These are phyloP conservation scores for Schizosaccharomyces japonicus DNA, from an alignment of 805 yeast species.

Conservation along the genomic window DNA sequence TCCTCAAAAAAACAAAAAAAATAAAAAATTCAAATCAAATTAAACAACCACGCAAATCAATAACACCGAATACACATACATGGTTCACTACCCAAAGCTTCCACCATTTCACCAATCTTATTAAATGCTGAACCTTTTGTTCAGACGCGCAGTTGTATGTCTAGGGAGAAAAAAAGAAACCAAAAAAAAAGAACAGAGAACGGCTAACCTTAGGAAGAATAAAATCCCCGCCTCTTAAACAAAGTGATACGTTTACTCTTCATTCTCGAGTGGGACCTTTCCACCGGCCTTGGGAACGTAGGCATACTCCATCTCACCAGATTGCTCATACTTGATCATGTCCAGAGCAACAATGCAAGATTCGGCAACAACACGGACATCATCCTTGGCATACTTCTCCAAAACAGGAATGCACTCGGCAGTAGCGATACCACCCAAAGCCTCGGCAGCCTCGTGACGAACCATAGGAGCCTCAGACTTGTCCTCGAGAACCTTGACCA, in stretches of 20 bases:
- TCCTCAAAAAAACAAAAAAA: not conserved
- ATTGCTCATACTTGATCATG: conserved; percentile 89
- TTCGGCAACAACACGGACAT: conserved; percentile 79
- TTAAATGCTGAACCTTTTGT: no score
- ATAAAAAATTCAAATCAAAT: not conserved
- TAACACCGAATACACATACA: no score
- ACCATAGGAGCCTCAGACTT: conserved; percentile 88
- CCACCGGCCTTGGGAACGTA: not conserved
- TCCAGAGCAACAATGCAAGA: conserved; percentile 93
- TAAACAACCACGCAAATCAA: not conserved
- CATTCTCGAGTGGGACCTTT: no score
- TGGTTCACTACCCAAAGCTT: no score
- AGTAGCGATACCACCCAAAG: conserved; percentile 87
- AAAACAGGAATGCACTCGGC: conserved; percentile 83
- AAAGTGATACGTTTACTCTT: no score
- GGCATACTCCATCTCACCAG: conserved; percentile 48
- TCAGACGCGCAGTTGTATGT: no score
- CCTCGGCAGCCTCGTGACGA: conserved; percentile 98
- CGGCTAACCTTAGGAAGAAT: no score
- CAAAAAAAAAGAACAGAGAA: no score
- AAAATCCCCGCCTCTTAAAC: no score
- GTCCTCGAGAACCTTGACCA: conserved; percentile 58
- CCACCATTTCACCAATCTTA: no score
- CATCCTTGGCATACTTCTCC: conserved; percentile 51
- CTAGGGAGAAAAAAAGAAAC: no score